Evolutionary conservation across 2,329 filamentous ascomycete species (phyloP).

Genomic region (Talaromyces sp.): DNA sequence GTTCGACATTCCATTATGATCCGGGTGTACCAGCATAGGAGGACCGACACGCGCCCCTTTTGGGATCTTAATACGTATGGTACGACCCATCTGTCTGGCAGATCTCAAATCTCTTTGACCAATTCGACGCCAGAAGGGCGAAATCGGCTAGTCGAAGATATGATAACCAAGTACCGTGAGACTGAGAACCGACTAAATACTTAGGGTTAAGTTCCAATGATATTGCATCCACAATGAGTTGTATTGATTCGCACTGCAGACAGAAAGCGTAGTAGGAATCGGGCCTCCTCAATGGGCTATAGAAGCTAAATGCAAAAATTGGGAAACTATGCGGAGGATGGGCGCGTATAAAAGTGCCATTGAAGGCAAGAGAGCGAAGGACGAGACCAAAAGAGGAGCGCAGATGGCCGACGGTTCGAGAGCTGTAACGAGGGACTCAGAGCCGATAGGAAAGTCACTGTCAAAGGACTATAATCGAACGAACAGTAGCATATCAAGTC

Average conservation of each 20-base stretch:
- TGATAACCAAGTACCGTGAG: constrained; percentile 68
- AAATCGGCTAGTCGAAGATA: constrained; percentile 61
- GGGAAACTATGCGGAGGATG: constrained; percentile 79
- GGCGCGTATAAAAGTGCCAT: constrained; percentile 55
- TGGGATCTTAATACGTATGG: constrained; percentile 44
- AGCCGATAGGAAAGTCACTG: constrained; percentile 16
- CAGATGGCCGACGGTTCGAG: constrained; percentile 6
- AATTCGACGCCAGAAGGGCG: constrained; percentile 31
- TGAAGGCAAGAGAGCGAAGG: constrained; percentile 38
- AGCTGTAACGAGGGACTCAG: constrained; percentile 13
- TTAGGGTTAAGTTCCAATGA: constrained; percentile 97
- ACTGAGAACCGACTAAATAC: constrained; percentile 66
- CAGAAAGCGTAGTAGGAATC: constrained; percentile 27
- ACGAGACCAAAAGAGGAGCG: constrained; percentile 24
- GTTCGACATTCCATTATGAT: constrained; percentile 56
- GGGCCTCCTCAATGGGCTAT: constrained; percentile 41
- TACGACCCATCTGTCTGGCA: constrained; percentile 34
- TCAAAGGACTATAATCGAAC: constrained; percentile 5
- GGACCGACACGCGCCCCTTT: constrained; percentile 48
- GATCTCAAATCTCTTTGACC: constrained; percentile 42
- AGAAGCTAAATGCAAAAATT: constrained; percentile 61
- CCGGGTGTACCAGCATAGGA: constrained; percentile 57
- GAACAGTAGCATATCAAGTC: background rate
- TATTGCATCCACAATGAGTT: constrained; percentile 56
- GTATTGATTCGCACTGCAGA: constrained; percentile 35